Conservation (phyloP, 2,329 filamentous ascomycete genomes). For the Cytospora mali region DNA sequence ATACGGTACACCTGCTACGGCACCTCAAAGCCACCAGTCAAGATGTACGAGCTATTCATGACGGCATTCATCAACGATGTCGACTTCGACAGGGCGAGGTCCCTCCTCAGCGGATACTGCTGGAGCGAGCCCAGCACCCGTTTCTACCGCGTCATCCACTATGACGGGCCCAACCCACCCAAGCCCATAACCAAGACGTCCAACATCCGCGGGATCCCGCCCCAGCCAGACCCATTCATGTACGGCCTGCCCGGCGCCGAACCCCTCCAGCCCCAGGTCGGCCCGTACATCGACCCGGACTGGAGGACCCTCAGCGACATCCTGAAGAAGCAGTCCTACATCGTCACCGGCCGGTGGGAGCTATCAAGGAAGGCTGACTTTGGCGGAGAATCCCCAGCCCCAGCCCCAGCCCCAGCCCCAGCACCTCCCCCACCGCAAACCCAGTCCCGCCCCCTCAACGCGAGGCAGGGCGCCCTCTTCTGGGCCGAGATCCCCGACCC, state of each 20-base stretch:
- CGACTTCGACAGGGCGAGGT: conserved; percentile 52
- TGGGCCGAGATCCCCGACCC: conserved; percentile 67
- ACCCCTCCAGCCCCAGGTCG: background rate
- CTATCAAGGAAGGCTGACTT: conserved; percentile 52
- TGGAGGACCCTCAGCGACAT: conserved; percentile 61
- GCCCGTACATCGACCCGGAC: conserved; percentile 8
- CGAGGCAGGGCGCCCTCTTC: conserved; percentile 50
- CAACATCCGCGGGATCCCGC: conserved; percentile 29
- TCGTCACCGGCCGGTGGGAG: conserved; percentile 59
- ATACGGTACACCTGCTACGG: background rate
- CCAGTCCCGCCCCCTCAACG: conserved; percentile 42
- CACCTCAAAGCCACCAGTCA: background rate
- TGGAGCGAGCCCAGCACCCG: conserved; percentile 57
- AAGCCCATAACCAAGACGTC: conserved; percentile 29
- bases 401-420: background rate
- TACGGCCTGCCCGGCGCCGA: conserved; percentile 23
- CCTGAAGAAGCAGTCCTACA: conserved; percentile 58
- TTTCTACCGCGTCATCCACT: conserved; percentile 56
- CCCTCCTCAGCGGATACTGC: conserved; percentile 59
- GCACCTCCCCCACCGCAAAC: background rate
- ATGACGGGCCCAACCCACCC: conserved; percentile 44
- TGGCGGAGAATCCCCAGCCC: conserved; percentile 38
- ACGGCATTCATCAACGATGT: conserved; percentile 54
- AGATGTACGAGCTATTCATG: conserved; percentile 64
- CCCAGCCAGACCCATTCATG: conserved; percentile 21